Conservation (phyloP, 768 basidiomycete genomes). For the Stropharia rugosoannulata region DNA sequence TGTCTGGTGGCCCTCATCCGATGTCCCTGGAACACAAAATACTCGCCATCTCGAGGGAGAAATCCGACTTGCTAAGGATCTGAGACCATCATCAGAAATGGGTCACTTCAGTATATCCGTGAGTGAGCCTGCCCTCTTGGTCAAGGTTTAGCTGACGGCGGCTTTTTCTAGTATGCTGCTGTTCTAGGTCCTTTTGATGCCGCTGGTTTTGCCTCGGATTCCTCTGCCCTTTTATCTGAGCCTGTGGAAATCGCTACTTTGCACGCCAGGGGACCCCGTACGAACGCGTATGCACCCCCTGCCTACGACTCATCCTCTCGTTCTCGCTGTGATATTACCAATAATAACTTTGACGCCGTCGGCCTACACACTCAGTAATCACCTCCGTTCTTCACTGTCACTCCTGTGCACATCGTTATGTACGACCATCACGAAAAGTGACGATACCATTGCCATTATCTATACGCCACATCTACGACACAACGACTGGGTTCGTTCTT, state of each 20-base stretch:
- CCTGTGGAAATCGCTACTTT: constrained; percentile 54
- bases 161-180: constrained; percentile 41
- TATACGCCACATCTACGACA: neutral
- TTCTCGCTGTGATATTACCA: constrained; percentile 28
- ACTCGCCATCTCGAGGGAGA: constrained; percentile 50
- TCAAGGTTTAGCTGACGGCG: neutral
- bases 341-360: constrained; percentile 6
- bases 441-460: constrained; percentile 5
- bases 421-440: constrained; percentile 4
- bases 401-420: neutral
- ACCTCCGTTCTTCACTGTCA: neutral
- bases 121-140: constrained; percentile 17
- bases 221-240: constrained; percentile 40
- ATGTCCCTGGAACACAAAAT: constrained; percentile 25
- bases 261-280: constrained; percentile 48
- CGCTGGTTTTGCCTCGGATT: constrained; percentile 35
- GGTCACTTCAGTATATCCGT: constrained; percentile 53
- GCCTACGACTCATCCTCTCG: constrained; percentile 38
- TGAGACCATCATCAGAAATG: constrained; percentile 48
- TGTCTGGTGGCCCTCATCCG: constrained; percentile 46
- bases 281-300: constrained; percentile 50
- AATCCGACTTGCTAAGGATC: constrained; percentile 49
- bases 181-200: constrained; percentile 46
- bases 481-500: constrained; percentile 20
- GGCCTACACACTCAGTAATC: neutral